Evolutionary conservation across 1,139 yeast genomes (phyloP), one percentile per base, ranked within the genome.

Genomic region (Nakaseomyces uthaithaninus): DNA sequence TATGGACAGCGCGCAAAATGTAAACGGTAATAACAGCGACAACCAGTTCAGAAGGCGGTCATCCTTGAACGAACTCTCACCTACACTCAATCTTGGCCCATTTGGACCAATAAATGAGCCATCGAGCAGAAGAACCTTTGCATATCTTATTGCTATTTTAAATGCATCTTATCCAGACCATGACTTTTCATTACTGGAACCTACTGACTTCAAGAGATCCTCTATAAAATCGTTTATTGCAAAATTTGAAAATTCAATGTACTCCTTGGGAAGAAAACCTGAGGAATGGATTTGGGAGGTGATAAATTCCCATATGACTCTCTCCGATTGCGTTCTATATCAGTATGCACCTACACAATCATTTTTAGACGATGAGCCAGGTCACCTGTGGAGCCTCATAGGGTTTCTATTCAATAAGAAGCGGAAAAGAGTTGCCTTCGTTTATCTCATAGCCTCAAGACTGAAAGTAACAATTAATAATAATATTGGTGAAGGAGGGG

Each of bases 101-200:
- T 91, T 91, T 66, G 99, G 98, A 0, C 95, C 97, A 0, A 69
- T 91, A 37, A 83, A 81, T 54, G 82, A 80, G 51, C 76, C 81
- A 4, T 77, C 94, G 1, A 82, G 94, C 24, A 74, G 95, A 49
- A 80, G 85, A 61, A 80, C 91, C 1, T 91, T 91, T 68, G 93
- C 96, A 0, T 85, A 89, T 59, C 67, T 91, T 42, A 84, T 91
- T 45, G 93, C 94, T 2, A 89, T 91, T 27, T 69, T 91, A 41
- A 91, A 91, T 60, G 85, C 94, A 9, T 80, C 94, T 1, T 91
- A 85, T 57, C 97, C 98, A 0, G 98, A 91, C 59, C 95, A 91
- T 57, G 98, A 91, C 57, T 91, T 89, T 54, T 75, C 94, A 11
- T 74, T 80, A 26, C 72, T 91, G 45, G 89, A 86, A 57, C 98